Base-by-base conservation (phyloP, 768 basidiomycete species). In the Mrakia frigida region DNA sequence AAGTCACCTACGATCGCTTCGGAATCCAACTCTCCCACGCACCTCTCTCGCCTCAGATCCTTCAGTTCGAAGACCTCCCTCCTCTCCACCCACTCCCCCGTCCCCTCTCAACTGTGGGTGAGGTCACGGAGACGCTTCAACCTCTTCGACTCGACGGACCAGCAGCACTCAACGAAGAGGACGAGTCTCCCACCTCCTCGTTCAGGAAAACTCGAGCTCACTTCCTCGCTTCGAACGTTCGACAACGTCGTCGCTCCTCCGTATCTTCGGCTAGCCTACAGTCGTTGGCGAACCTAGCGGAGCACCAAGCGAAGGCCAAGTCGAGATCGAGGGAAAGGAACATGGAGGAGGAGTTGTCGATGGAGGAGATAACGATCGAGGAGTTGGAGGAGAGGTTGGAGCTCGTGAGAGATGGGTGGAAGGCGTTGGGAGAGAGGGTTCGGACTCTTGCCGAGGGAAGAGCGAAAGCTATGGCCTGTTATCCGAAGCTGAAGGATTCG, bases 311-410 rank as follows among this genome's bases (percentile, higher is more conserved):
- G 7, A 56, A 56, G 28, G 56, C 56, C 13, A 50, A 6, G 46
- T 25, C 1, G 25, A 56, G 56, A 6, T 1, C 1, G 56, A 56
- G 13, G 56, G n/a, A 28, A 25, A 28, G 25, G 28, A 2, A 25
- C 11, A 7, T 1, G 52, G 4, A 21, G 25, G 25, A 56, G 56
- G 56, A 25, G 56, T n/a, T 56, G 56, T 56, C 25, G 13, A 56
- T 56, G n/a, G 56, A 56, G 56, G 56, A 56, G 23, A n/a, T n/a
- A n/a, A n/a, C n/a, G n/a, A n/a, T 56, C n/a, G 56, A 56, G 56
- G 56, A 56, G 23, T 28, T 56, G 56, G 56, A 56, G 56, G 13
- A 7, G 25, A 56, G 28, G 56, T 28, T 56, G 25, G 56, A 56
- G 5, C 6, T 7, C 9, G 56, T 56, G 4, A 4, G 56, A 25